phyloP scores from a whole-genome alignment of 2,329 filamentous ascomycete genomes.

The Aspergillus sp. region DNA sequence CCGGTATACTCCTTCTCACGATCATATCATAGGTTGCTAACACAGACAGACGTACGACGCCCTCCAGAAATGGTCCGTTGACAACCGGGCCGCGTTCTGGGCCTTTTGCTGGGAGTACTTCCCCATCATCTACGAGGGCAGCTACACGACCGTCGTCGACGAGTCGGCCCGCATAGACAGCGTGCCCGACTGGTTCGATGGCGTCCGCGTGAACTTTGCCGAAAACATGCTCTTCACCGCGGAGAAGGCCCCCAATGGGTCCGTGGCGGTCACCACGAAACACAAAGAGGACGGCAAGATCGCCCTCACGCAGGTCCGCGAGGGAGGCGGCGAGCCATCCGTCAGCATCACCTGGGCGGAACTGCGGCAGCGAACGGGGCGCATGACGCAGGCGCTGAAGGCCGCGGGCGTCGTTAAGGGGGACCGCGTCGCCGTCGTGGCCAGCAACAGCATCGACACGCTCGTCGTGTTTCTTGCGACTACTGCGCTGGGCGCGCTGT shows the following conservation, averaged over 20 bases:
- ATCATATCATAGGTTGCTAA: background rate
- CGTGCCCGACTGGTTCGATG: conserved; percentile 75
- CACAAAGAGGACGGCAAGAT: conserved; percentile 71
- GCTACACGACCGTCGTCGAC: conserved; percentile 63
- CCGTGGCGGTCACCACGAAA: conserved; percentile 48
- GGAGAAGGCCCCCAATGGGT: conserved; percentile 31
- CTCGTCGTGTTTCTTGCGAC: conserved; percentile 69
- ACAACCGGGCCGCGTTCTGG: conserved; percentile 64
- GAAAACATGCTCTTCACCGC: conserved; percentile 73
- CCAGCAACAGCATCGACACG: conserved; percentile 73
- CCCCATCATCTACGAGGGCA: conserved; percentile 63
- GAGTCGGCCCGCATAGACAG: conserved; percentile 67
- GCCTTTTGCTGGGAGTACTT: conserved; percentile 60
- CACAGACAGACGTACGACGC: conserved; percentile 52
- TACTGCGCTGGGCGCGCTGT: conserved; percentile 69
- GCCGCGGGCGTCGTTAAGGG: conserved; percentile 66
- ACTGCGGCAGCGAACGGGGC: conserved; percentile 59
- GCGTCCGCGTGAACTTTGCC: conserved; percentile 71
- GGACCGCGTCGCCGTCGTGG: conserved; percentile 73
- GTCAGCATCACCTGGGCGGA: conserved; percentile 66
- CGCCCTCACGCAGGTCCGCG: conserved; percentile 65
- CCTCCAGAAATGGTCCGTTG: conserved; percentile 68
- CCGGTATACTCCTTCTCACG: conserved; percentile 44
- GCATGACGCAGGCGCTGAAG: conserved; percentile 65
- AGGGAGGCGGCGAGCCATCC: conserved; percentile 32